Conservation (phyloP, 2,329 filamentous ascomycete species). For the Claviceps quebecensis region DNA sequence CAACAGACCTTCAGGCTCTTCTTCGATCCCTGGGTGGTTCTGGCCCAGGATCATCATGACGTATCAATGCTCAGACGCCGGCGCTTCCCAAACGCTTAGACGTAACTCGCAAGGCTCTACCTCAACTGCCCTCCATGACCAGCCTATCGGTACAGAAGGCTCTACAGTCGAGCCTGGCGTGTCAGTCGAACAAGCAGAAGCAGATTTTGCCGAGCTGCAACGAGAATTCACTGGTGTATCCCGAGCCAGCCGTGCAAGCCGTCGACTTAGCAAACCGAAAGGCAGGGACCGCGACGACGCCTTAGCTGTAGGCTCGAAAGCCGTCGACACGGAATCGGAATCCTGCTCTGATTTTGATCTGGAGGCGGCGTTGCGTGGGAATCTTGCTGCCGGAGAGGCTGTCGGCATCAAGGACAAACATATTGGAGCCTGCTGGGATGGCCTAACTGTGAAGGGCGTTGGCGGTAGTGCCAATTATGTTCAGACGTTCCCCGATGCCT, state of each 20-base stretch:
- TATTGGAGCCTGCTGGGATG: conserved; percentile 68
- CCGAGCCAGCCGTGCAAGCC: conserved; percentile 34
- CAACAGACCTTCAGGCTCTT: not conserved
- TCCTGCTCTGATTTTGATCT: conserved; percentile 52
- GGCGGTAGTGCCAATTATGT: conserved; percentile 62
- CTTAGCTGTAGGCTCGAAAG: conserved; percentile 18
- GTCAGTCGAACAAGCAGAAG: conserved; percentile 52
- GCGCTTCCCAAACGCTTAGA: not conserved
- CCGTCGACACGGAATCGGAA: conserved; percentile 30
- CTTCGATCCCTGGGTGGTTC: not conserved
- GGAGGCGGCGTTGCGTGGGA: conserved; percentile 58
- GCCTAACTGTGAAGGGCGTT: conserved; percentile 60
- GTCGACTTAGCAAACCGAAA: conserved; percentile 12
- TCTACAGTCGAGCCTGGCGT: conserved; percentile 29
- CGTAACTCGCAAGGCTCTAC: conserved; percentile 1
- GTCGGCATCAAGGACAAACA: conserved; percentile 72
- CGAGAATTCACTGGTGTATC: conserved; percentile 45
- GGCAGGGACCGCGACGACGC: conserved; percentile 45
- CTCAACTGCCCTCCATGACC: not conserved
- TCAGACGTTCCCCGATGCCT: conserved; percentile 62
- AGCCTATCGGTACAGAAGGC: not conserved
- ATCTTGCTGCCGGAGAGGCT: conserved; percentile 54
- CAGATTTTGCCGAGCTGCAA: conserved; percentile 56
- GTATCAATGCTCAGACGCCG: not conserved
- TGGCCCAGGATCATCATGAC: not conserved